Evolutionary conservation across 768 basidiomycete species (phyloP).

Genomic region (Hemileccinum rubropunctum): DNA sequence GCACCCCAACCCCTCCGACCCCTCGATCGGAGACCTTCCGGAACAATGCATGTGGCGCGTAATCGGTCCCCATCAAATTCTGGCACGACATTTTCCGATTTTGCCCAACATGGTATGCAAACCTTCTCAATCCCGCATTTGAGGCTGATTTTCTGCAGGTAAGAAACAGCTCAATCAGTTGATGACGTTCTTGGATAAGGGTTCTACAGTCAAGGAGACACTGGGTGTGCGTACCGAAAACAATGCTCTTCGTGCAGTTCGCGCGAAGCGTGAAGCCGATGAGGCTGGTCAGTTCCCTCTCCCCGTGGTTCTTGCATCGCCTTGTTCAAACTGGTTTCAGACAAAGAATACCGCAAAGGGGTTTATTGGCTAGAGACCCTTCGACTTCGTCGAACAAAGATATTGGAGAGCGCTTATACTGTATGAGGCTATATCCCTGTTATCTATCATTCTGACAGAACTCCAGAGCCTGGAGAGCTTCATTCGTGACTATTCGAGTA

Average conservation of each 20-base stretch:
- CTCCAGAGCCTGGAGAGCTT: conserved; percentile 78
- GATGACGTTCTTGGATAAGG: conserved; percentile 82
- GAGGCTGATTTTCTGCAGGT: conserved; percentile 39
- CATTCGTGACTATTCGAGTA: conserved; percentile 64
- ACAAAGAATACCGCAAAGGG: conserved; percentile 87
- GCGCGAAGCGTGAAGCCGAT: conserved; percentile 85
- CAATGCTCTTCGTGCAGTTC: conserved; percentile 69
- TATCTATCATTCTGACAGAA: conserved; percentile 9
- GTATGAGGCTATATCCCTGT: conserved; percentile 37
- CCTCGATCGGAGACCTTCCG: conserved; percentile 71
- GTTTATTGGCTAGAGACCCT: conserved; percentile 94
- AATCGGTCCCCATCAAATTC: conserved; percentile 82
- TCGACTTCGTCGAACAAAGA: conserved; percentile 76
- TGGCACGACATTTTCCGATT: conserved; percentile 78
- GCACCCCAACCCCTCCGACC: conserved; percentile 74
- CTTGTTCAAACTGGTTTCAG: conserved; percentile 35
- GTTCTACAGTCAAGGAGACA: conserved; percentile 59
- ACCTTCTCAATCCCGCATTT: neutral
- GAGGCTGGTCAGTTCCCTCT: conserved; percentile 67
- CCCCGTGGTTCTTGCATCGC: neutral
- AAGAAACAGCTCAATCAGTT: conserved; percentile 86
- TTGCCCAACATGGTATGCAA: conserved; percentile 71
- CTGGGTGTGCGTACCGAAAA: conserved; percentile 57
- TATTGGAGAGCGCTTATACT: conserved; percentile 76
- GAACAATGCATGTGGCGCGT: conserved; percentile 48